Evolutionary conservation across 1,139 yeast species (phyloP), one percentile per base, ranked within the genome.

Genomic region (Magnusiomyces sp.): DNA sequence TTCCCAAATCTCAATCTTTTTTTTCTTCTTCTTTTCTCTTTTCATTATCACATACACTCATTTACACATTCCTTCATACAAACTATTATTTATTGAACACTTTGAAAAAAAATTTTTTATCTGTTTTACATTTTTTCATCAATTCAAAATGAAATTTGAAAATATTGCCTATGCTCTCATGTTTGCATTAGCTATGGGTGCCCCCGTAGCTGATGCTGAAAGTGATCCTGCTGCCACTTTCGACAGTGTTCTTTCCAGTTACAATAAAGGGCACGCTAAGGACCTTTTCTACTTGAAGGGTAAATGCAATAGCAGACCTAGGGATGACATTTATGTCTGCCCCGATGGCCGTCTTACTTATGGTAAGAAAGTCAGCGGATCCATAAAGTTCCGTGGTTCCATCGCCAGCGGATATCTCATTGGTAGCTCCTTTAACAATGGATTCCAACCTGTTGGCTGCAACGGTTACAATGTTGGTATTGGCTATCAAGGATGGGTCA

Each of bases 261-360:
- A 23, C 29, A 23, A 23, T 7, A 23, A 23, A 7, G 29, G 29
- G 7, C 7, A 23, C 7, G 29, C 4, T 5, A 23, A 23, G 7
- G 7, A 23, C 7, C 4, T 23, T 23, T 23, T 23, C 7, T 7
- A 23, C 29, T 23, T 23, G 29, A 23, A 23, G 29, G 29, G 29
- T 7, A 23, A 4, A 5, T 23, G 29, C 29, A 23, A 23, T 5
- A 23, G 7, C 7, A 4, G 29, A 4, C 29, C 29, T 5, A 23
- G 7, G 7, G 7, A 7, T 23, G 29, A 23, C 29, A 29, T 40
- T n/a, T 40, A 40, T 19, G 43, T 40, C 13, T 40, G 43, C 19
- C 43, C 43, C 13, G 43, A 40, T 29, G 43, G 43, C 11, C 43
- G 43, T n/a, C 43, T 40, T 33, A 40, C 43, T 29, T 40, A 40